A percentile compares a stretch with the other conserved stretches of the same genome.
Evolutionary conservation across 305 asterid genomes (phyloP).

Genomic region (Salvia sclarea): DNA sequence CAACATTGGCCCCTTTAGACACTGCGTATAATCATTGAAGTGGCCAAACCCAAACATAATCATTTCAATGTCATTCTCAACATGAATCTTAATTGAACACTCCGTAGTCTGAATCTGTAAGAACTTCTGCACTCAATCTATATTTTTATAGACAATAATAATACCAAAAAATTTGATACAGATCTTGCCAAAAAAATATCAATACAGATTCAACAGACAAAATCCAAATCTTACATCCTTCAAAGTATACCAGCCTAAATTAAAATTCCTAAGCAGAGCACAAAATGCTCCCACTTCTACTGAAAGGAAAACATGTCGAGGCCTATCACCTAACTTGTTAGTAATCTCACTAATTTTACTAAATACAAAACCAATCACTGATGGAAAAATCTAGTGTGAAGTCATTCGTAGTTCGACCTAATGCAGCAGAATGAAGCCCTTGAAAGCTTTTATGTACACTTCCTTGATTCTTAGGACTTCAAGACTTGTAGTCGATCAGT

Average conservation of each 20-base stretch:
- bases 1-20: no score
- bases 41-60: no score
- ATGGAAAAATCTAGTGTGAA: not conserved
- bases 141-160: not conserved
- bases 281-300: not conserved
- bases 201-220: slow-evolving; percentile 2
- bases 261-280: slow-evolving; percentile 7
- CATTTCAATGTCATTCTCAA: not conserved
- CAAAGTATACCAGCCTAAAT: not conserved
- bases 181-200: not conserved
- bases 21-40: no score
- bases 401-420: not conserved
- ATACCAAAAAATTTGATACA: not conserved
- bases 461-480: not conserved
- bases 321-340: not conserved
- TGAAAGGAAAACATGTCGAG: not conserved
- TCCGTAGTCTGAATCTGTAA: not conserved
- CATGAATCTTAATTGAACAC: not conserved
- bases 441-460: slow-evolving; percentile 32
- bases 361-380: slow-evolving; percentile 11
- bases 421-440: not conserved
- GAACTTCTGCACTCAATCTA: not conserved
- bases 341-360: not conserved
- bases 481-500: not conserved
- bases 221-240: not conserved